Evolutionary conservation across 768 basidiomycete species (phyloP).

Genomic region (Vararia minispora): DNA sequence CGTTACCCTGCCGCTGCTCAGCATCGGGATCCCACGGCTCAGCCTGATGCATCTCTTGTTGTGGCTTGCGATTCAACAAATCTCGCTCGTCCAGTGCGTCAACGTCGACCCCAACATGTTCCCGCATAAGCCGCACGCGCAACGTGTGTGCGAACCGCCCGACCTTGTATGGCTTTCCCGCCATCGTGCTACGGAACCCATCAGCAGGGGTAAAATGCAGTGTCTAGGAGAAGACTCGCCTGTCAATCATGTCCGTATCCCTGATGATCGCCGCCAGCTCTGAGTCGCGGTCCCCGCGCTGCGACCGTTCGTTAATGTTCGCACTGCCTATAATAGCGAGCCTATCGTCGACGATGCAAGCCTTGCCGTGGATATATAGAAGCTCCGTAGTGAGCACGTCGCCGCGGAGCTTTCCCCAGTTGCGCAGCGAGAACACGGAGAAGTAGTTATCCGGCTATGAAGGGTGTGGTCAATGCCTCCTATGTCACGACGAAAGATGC

Average conservation of each 20-base stretch:
- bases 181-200: constrained; percentile 62
- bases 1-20: constrained; percentile 44
- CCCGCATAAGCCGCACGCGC: constrained; percentile 89
- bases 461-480: too few species aligned
- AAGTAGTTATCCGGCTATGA: constrained; percentile 97
- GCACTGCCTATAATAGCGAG: constrained; percentile 91
- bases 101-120: constrained; percentile 93
- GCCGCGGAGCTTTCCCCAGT: constrained; percentile 85
- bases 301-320: constrained; percentile 96
- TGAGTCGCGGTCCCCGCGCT: constrained; percentile 93
- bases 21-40: constrained; percentile 64
- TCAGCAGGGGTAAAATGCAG: neutral
- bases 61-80: constrained; percentile 41
- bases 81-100: constrained; percentile 78
- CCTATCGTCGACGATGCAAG: constrained; percentile 88
- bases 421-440: constrained; percentile 79
- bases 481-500: too few species aligned
- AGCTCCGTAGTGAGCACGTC: constrained; percentile 84
- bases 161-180: constrained; percentile 87
- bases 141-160: constrained; percentile 95
- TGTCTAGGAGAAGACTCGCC: constrained; percentile 34
- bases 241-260: constrained; percentile 95
- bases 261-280: constrained; percentile 88
- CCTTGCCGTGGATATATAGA: constrained; percentile 85
- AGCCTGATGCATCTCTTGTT: constrained; percentile 37